Conservation (phyloP, 2,329 filamentous ascomycete genomes). For the Fusarium torulosum region DNA sequence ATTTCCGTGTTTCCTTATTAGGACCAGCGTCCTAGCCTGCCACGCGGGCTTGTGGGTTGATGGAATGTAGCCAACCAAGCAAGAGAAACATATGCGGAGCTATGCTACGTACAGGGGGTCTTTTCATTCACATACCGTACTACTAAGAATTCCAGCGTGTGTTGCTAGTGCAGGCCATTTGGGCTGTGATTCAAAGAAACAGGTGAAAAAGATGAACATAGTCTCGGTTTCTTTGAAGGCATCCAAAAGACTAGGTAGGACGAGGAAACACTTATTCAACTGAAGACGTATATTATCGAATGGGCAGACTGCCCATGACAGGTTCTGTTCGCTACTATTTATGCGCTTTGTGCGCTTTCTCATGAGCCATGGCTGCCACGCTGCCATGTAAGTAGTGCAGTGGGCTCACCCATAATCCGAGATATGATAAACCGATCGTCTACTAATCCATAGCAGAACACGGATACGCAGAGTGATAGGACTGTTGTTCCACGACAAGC, state of each 20-base stretch:
- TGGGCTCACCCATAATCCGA: conserved; percentile 6
- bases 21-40: conserved; percentile 39
- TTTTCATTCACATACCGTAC: conserved; percentile 6
- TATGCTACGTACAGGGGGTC: conserved; percentile 10
- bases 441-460: not conserved
- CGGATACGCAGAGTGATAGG: not conserved
- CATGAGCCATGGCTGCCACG: not conserved
- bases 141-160: not conserved
- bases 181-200: not conserved
- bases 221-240: not conserved
- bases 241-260: not conserved
- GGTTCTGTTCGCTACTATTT: conserved; percentile 3
- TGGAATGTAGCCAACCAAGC: conserved; percentile 36
- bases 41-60: conserved; percentile 36
- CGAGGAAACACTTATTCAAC: not conserved
- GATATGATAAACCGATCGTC: not conserved
- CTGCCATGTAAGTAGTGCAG: conserved; percentile 15
- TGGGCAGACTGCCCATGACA: not conserved
- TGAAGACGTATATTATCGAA: not conserved
- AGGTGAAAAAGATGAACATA: not conserved
- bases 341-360: conserved; percentile 5
- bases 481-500: conserved; percentile 15
- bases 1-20: conserved; percentile 40
- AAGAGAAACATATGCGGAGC: conserved; percentile 1
- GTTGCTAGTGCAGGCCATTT: not conserved